These are phyloP conservation scores for Groenewaldozyma auringiensis DNA, from an alignment of 1,139 yeast genomes.

Conservation along the genomic window DNA sequence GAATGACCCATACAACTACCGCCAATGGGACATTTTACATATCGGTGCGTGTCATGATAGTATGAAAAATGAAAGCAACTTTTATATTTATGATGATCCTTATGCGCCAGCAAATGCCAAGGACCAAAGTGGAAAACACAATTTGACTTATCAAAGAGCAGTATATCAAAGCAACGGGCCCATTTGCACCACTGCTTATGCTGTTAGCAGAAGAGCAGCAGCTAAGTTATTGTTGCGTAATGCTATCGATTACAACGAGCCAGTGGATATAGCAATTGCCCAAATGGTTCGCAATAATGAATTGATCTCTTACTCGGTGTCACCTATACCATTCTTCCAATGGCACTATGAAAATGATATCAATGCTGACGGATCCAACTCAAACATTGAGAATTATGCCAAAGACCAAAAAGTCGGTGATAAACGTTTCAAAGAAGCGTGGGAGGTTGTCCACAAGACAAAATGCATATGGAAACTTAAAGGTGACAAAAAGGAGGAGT, in stretches of 20 bases:
- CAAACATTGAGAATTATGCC: slow-evolving; percentile 11
- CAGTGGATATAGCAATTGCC: slow-evolving; percentile 15
- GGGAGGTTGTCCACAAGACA: slow-evolving; percentile 5
- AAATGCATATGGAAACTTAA: slow-evolving; percentile 7
- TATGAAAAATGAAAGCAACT: slow-evolving; percentile 2
- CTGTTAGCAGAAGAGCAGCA: slow-evolving; percentile 15
- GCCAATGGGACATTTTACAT: slow-evolving; percentile 12
- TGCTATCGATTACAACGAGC: slow-evolving; percentile 13
- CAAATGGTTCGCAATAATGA: slow-evolving; percentile 8
- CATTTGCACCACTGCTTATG: slow-evolving; percentile 19
- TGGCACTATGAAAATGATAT: slow-evolving; percentile 15
- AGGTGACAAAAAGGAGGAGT: slow-evolving; percentile 4
- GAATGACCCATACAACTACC: slow-evolving; percentile 10
- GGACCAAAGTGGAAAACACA: slow-evolving; percentile 3
- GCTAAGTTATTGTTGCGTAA: slow-evolving; percentile 13
- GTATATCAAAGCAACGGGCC: slow-evolving; percentile 9
- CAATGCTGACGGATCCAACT: slow-evolving; percentile 13
- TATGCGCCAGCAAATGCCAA: slow-evolving; percentile 10
- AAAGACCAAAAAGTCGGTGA: neutral
- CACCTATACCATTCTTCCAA: slow-evolving; percentile 14
- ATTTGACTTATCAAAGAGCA: slow-evolving; percentile 10
- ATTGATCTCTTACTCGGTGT: slow-evolving; percentile 11
- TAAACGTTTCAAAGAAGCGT: neutral
- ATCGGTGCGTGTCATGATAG: slow-evolving; percentile 10
- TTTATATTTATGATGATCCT: slow-evolving; percentile 9